Evolutionary conservation across 768 basidiomycete genomes (phyloP).

Genomic region (Termitomyces sp.): DNA sequence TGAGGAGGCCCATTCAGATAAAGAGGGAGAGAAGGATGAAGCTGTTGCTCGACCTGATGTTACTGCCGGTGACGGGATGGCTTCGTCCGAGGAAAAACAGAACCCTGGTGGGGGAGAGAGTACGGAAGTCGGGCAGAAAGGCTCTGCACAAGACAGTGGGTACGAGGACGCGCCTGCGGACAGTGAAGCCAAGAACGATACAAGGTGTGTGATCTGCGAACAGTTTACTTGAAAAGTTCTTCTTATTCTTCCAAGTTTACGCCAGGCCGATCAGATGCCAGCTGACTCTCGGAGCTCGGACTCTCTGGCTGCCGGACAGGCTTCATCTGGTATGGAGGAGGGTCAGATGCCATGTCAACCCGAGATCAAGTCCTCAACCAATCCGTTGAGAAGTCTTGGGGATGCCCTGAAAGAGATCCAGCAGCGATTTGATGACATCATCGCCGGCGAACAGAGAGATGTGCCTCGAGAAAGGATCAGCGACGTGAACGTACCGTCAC

Average conservation of each 20-base stretch:
- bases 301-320: slow-evolving; percentile 25
- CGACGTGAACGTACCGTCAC: slow-evolving; percentile 34
- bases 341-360: slow-evolving; percentile 36
- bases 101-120: slow-evolving; percentile 25
- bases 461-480: slow-evolving; percentile 29
- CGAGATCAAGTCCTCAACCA: slow-evolving; percentile 32
- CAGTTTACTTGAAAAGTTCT: not conserved
- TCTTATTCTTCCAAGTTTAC: slow-evolving; percentile 11
- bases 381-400: slow-evolving; percentile 75
- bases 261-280: slow-evolving; percentile 16
- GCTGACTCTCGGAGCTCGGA: slow-evolving; percentile 15
- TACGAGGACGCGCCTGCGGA: slow-evolving; percentile 24
- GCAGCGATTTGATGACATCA: slow-evolving; percentile 80
- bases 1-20: slow-evolving; percentile 24
- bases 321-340: slow-evolving; percentile 38
- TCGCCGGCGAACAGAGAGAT: slow-evolving; percentile 35
- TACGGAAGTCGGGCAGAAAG: slow-evolving; percentile 25
- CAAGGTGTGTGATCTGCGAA: slow-evolving; percentile 24
- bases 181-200: slow-evolving; percentile 22
- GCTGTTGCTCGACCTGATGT: slow-evolving; percentile 39
- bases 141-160: slow-evolving; percentile 22
- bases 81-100: slow-evolving; percentile 25
- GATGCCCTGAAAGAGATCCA: slow-evolving; percentile 80
- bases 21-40: slow-evolving; percentile 27
- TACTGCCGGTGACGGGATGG: slow-evolving; percentile 34